Base-by-base conservation (phyloP, 164 flowering plant genomes). In the Echeveria elegans region DNA sequence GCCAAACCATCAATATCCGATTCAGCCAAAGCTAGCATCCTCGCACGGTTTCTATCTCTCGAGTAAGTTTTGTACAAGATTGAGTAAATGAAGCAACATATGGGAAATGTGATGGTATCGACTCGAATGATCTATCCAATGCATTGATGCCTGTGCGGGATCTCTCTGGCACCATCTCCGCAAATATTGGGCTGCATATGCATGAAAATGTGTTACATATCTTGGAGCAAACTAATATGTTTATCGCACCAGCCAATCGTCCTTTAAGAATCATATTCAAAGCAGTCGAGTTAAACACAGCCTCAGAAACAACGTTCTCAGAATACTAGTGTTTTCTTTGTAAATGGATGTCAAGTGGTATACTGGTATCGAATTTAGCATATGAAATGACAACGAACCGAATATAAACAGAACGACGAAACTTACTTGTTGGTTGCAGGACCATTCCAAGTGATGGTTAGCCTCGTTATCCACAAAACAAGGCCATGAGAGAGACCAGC, bases 401-500 rank as follows among this genome's bases (percentile, higher is more conserved):
- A n/a, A n/a, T n/a, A n/a, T n/a, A n/a, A n/a, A n/a, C n/a, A n/a
- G 37, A 34, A 34, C 7, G 3, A 34, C n/a, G 7, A 63, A 40
- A 5, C 75, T 76, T 87, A 93, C 98, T 93, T 88, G 82, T 93
- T 93, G 66, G 98, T 84, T 34, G 96, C 98, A 32, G 98, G 75
- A 75, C 76, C 94, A 72, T 86, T 88, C 98, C 98, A 93, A 37
- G 98, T 82, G 45, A 90, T 89, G 79, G 53, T 83, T 26, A 93
- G 82, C 0, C 98, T 97, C 73, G 80, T 75, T 66, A 88, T 53
- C 76, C 83, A 65, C 68, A 93, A 68, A 67, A 85, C 78, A 38
- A 88, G 60, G 32, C 88, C 94, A 77, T 88, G 89, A 69, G 77
- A 58, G 64, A 76, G 48, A 5, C 72, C 80, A 1, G 89, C 75